Evolutionary conservation across 306 rosid species (phyloP), one percentile per base, ranked within the genome.

Genomic region (Coriaria nepalensis): DNA sequence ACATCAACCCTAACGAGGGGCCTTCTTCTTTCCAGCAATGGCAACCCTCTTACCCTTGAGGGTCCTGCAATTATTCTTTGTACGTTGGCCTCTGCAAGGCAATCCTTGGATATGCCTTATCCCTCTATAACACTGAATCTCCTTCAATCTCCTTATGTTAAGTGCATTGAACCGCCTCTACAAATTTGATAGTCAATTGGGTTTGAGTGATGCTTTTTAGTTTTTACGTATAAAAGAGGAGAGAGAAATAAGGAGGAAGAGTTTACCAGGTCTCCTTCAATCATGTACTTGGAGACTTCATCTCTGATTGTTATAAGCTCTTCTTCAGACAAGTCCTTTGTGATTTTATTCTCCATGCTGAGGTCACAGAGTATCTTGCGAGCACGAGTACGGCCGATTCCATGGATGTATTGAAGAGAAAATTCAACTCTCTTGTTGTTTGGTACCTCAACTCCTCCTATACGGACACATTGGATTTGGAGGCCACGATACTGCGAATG

Each of bases 61-160:
- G 50, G 95, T 88, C 65, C 95, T 63, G 61, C 93, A 81, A 64
- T 88, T 88, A 58, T 83, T 88, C 81, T 88, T 88, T 13, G 95
- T 83, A 44, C 84, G 81, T 62, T 88, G 97, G 33, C 95, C 97
- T 63, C 97, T 68, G 58, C 97, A 88, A 4, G 97, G 97, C 55
- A 88, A 71, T 7, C 97, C 93, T 56, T 81, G 83, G 67, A 74
- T 83, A 53, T 88, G 97, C 57, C 97, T 71, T 14, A 88, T 44
- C 44, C 96, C 97, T 70, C 97, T 58, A 47, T 88, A 88, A 57
- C 97, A 88, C 64, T 88, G 97, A 37, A 88, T 88, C 50, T 88
- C 95, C 73, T 76, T 88, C 69, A 88, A 40, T 49, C 95, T 88
- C 86, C 94, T 78, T 42, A 88, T 83, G 32, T 75, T 76, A 48